Base-by-base conservation (phyloP, 768 basidiomycete genomes). In the Coprinellus micaceus region DNA sequence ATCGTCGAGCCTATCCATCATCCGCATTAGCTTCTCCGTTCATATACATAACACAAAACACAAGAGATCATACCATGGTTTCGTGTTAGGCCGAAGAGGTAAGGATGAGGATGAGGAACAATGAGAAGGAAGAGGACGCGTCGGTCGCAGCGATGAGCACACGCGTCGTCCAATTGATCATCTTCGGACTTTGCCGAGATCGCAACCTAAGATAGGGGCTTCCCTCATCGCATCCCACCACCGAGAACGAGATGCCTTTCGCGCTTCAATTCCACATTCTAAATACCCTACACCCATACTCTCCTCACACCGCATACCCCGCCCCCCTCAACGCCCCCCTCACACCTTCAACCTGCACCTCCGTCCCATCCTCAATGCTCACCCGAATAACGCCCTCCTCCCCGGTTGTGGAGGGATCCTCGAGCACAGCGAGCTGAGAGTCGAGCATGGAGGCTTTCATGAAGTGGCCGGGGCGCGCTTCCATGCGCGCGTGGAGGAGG, bases 391-490 rank as follows among this genome's bases (percentile, higher is more conserved):
- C 85, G 0, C 80, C 86, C 4, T 78, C 74, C 66, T 92, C 90
- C 1, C 75, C 84, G n/a, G n/a, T n/a, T n/a, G n/a, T n/a, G 33
- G 74, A 73, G 0, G 92, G 92, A 53, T 74, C 76, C 71, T 94
- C 88, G 61, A 94, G 64, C 43, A 88, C 84, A 9, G 66, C 67
- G 62, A 93, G 62, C 73, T 95, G 93, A 60, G 88, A 86, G 50
- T 86, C 85, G 61, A 95, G 72, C 93, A 94, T 92, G 3, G 64
- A 66, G 21, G 82, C 82, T 71, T 91, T 92, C 86, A 94, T 90
- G 61, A 88, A 95, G 68, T 95, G 93, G 0, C 85, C 86, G 40
- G 77, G 61, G 33, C 92, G 76, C 37, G 74, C 73, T 69, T 62
- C 62, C 82, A 94, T 87, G 33, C 92, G 75, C 43, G 83, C 82